Percentiles rank a stretch among this genome's conserved stretches.
Conservation (phyloP, 2,329 filamentous ascomycete genomes). For the Calonectria leucothoes region DNA sequence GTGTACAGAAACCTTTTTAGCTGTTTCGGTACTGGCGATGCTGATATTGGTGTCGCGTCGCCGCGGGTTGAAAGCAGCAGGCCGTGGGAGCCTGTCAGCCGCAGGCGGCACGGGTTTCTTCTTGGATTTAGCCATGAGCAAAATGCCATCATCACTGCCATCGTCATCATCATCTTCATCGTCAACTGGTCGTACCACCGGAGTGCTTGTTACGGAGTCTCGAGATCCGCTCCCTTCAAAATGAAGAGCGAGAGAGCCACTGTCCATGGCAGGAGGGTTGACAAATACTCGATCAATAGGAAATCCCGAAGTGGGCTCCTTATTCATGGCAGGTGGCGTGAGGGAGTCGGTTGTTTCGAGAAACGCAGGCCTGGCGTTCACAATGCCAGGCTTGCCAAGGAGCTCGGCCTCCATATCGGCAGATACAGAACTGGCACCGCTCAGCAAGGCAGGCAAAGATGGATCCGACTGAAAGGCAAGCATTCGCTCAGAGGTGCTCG, state of each 20-base stretch:
- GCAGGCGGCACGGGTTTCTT: conserved; percentile 51
- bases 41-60: conserved; percentile 71
- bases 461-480: conserved; percentile 71
- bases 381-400: conserved; percentile 60
- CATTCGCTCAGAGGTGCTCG: conserved; percentile 59
- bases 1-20: conserved; percentile 64
- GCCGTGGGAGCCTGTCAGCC: conserved; percentile 18
- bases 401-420: conserved; percentile 72
- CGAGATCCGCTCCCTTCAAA: conserved; percentile 32
- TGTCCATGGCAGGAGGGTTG: conserved; percentile 47
- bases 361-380: conserved; percentile 55
- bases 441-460: conserved; percentile 71
- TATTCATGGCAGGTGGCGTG: conserved; percentile 63
- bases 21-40: conserved; percentile 72
- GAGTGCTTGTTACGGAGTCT: conserved; percentile 42
- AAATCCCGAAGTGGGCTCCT: conserved; percentile 59
- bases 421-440: conserved; percentile 73
- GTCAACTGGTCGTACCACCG: conserved; percentile 42
- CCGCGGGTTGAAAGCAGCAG: conserved; percentile 51
- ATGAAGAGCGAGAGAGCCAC: conserved; percentile 46
- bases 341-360: conserved; percentile 66
- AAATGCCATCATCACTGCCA: conserved; percentile 66
- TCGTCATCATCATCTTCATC: conserved; percentile 59
- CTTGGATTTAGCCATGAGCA: conserved; percentile 65
- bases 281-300: conserved; percentile 56